Base-by-base conservation (phyloP, 768 basidiomycete species). In the Russula sp. region DNA sequence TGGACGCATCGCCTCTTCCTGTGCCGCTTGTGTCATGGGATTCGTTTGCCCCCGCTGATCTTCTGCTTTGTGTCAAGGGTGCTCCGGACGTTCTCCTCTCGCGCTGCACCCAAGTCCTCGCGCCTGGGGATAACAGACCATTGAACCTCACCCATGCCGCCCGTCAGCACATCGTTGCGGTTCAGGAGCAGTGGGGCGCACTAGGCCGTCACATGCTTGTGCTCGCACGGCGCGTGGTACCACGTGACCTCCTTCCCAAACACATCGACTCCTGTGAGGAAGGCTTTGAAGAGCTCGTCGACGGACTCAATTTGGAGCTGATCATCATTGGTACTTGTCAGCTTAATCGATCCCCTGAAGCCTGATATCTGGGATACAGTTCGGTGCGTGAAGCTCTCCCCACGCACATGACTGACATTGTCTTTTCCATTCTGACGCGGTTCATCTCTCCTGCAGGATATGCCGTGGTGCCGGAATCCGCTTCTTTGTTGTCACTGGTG, bases 131-230 rank as follows among this genome's bases (percentile, higher is more conserved):
- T 2, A 71, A 73, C 3, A 62, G 70, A 9, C 51, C 68, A 0
- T 57, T 77, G 11, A 72, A 72, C 0, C 70, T 85, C 25, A 65
- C 71, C 10, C 36, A 60, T 3, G 58, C 61, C 10, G 69, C 69
- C 7, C 71, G 73, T 38, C 68, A 70, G 7, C 62, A 68, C 3
- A 72, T 80, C 29, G 63, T 70, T 6, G 69, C 71, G 0, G 66
- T 75, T 3, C 81, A 81, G 66, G 81, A 81, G 58, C 69, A 70
- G 20, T 82, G 78, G 76, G 81, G 84, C 3, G 68, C 74, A 9
- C 74, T 76, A 57, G 84, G 85, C 2, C 82, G 82, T 66, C 77
- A 84, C n/a, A 84, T 87, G n/a, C 74, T 87, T 11, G 73, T 84
- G 1, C 76, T 86, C 18, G 81, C 83, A 32, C 76, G 79, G 49